phyloP scores from a whole-genome alignment of 2,329 filamentous ascomycete genomes.

The Rhynchosporium secalis region DNA sequence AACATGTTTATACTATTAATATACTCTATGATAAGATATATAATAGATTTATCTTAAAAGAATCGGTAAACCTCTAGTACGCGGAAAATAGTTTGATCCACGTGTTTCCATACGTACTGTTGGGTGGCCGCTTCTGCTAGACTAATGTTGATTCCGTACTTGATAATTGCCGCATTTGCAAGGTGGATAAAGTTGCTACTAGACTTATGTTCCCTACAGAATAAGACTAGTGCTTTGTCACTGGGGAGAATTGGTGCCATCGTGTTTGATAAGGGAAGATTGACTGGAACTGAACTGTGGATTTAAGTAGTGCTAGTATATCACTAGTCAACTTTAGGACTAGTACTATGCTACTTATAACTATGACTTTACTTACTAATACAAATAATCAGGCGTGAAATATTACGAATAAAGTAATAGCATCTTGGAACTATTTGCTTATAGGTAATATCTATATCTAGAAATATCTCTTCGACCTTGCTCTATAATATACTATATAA shows the following conservation, averaged over 20 bases:
- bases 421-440: too few relatives aligned
- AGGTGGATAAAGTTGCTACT: not conserved
- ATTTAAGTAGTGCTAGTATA: too few relatives aligned
- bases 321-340: too few relatives aligned
- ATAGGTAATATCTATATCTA: too few relatives aligned
- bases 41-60: not conserved
- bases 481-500: too few relatives aligned
- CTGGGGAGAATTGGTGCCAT: not conserved
- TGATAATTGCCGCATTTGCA: not conserved
- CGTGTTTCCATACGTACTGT: not conserved
- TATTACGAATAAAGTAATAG: too few relatives aligned
- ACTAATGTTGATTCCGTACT: not conserved
- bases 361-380: too few relatives aligned
- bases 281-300: too few relatives aligned
- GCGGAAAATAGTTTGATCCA: not conserved
- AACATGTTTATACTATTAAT: not conserved
- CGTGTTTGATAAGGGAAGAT: too few relatives aligned
- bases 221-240: not conserved
- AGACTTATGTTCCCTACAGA: not conserved
- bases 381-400: too few relatives aligned
- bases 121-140: not conserved
- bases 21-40: conserved; percentile 1
- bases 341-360: too few relatives aligned
- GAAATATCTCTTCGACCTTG: too few relatives aligned
- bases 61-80: conserved; percentile 2